Evolutionary conservation across 129 eudicot species (phyloP).

Genomic region (Gnaphalium uliginosum): DNA sequence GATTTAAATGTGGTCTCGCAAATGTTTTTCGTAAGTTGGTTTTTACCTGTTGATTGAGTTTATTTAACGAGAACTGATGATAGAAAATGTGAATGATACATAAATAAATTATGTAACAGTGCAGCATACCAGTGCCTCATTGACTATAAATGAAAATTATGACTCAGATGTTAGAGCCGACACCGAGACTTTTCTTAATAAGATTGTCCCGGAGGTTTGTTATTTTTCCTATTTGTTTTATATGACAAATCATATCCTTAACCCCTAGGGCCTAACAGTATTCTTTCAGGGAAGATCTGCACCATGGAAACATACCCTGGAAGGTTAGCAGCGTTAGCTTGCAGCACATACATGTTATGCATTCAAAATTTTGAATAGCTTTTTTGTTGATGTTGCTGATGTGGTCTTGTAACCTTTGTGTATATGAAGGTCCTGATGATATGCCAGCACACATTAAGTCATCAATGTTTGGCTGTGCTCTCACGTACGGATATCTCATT

Average conservation of each 20-base stretch:
- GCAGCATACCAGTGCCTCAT: slow-evolving; percentile 96
- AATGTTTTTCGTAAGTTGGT: slow-evolving; percentile 84
- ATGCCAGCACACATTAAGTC: slow-evolving; percentile 99
- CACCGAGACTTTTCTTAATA: slow-evolving; percentile 90
- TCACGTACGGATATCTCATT: slow-evolving; percentile 52
- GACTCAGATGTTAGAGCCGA: slow-evolving; percentile 93
- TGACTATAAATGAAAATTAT: slow-evolving; percentile 92
- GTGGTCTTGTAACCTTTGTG: slow-evolving; percentile 21
- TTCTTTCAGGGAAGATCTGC: slow-evolving; percentile 82
- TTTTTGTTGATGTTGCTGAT: neutral
- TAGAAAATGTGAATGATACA: neutral
- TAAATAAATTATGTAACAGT: slow-evolving; percentile 46
- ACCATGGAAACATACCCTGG: slow-evolving; percentile 93
- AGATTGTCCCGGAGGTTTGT: slow-evolving; percentile 87
- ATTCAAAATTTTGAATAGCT: neutral
- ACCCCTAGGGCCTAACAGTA: neutral
- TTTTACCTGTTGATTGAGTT: neutral
- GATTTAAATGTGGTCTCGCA: slow-evolving; percentile 88
- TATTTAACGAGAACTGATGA: neutral
- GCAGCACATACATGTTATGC: slow-evolving; percentile 4
- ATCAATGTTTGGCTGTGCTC: slow-evolving; percentile 95
- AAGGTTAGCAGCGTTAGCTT: slow-evolving; percentile 68
- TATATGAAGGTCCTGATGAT: slow-evolving; percentile 88
- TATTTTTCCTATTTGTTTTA: slow-evolving; percentile 2
- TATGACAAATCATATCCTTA: neutral